phyloP scores from a whole-genome alignment of 2,329 filamentous ascomycete species.

The Aspergillus nomiae region DNA sequence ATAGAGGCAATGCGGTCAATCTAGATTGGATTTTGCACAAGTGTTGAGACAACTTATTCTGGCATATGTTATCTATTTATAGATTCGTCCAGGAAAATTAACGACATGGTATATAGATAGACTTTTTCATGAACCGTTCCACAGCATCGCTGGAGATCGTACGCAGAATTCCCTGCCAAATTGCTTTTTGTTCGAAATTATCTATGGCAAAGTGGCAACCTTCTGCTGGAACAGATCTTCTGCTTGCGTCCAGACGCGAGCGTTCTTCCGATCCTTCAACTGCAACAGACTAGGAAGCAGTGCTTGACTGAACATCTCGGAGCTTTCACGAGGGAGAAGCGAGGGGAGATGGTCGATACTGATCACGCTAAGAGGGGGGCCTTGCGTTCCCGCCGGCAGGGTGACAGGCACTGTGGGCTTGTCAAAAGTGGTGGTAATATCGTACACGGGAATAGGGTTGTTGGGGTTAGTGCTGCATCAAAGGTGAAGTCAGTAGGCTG shows the following conservation, averaged over 20 bases:
- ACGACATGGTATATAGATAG: not conserved
- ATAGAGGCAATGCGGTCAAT: no score
- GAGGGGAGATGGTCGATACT: conserved; percentile 84
- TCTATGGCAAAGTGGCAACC: conserved; percentile 65
- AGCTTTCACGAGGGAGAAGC: conserved; percentile 81
- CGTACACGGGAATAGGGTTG: conserved; percentile 71
- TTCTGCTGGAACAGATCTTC: conserved; percentile 84
- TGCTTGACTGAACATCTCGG: conserved; percentile 78
- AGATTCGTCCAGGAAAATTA: not conserved
- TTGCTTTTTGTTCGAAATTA: not conserved
- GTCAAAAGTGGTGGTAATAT: conserved; percentile 81
- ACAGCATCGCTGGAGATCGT: not conserved
- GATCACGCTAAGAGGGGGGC: conserved; percentile 73
- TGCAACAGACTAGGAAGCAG: conserved; percentile 76
- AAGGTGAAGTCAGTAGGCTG: conserved; percentile 33
- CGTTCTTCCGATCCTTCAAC: conserved; percentile 72
- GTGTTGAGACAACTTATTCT: not conserved
- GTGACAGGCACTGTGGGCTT: conserved; percentile 81
- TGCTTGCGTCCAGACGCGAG: conserved; percentile 78
- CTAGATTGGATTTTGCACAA: not conserved
- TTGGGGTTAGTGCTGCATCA: conserved; percentile 48
- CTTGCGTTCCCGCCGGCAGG: conserved; percentile 49
- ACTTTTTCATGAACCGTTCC: not conserved
- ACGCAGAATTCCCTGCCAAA: not conserved
- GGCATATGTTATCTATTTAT: not conserved